These are phyloP conservation scores for Fusarium subtropicale DNA, from an alignment of 2,329 filamentous ascomycete genomes.

Conservation along the genomic window DNA sequence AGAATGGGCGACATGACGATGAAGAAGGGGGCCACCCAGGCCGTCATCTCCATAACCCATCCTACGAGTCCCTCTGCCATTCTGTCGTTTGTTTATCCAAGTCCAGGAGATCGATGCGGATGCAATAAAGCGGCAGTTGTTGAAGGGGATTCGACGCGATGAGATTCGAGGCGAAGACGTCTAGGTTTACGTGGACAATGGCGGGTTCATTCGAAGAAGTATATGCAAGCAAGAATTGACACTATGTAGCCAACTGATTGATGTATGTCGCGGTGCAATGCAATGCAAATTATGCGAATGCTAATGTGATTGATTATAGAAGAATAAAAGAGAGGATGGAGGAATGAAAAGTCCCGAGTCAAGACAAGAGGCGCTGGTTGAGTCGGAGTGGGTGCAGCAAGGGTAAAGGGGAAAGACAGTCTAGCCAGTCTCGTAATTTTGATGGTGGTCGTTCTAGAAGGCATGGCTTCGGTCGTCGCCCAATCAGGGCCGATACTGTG, in stretches of 20 bases:
- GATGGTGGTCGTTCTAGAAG: constrained; percentile 31
- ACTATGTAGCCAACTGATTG: neutral
- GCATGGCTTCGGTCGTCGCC: constrained; percentile 3
- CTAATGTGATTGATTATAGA: neutral
- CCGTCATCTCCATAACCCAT: constrained; percentile 54
- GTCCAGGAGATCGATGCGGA: neutral
- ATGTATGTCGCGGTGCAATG: neutral
- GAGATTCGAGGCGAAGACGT: constrained; percentile 6
- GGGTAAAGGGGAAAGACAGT: constrained; percentile 34
- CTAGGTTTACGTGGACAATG: constrained; percentile 10
- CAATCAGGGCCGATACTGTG: neutral
- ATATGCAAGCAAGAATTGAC: neutral
- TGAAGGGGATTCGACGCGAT: constrained; percentile 9
- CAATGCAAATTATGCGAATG: constrained; percentile 4
- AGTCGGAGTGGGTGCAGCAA: constrained; percentile 22
- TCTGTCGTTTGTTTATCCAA: constrained; percentile 5
- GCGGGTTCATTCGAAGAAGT: constrained; percentile 16
- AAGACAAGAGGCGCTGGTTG: constrained; percentile 22
- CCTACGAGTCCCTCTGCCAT: constrained; percentile 34
- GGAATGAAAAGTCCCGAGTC: constrained; percentile 28
- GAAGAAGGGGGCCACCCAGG: constrained; percentile 71
- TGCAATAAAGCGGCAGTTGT: constrained; percentile 1
- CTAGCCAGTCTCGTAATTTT: constrained; percentile 4
- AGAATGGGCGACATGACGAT: constrained; percentile 72
- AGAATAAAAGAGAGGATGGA: constrained; percentile 14